phyloP scores from a whole-genome alignment of 2,329 filamentous ascomycete genomes.

The Hymenoscyphus albidus region DNA sequence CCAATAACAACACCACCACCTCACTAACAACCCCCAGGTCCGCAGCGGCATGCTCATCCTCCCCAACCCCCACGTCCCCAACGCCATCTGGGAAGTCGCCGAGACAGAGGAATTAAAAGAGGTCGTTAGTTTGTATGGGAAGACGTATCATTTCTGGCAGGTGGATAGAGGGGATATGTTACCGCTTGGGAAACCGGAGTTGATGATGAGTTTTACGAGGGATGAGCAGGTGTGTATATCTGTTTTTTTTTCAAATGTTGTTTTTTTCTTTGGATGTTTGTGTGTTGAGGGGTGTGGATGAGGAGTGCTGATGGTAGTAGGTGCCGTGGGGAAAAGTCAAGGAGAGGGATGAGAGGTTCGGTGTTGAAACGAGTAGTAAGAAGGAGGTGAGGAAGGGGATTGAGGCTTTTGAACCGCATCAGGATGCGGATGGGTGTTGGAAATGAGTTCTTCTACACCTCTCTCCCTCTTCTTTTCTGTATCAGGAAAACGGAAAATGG shows the following conservation, averaged over 20 bases:
- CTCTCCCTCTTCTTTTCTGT: background rate
- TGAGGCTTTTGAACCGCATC: slow-evolving; percentile 43
- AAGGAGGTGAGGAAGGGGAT: slow-evolving; percentile 49
- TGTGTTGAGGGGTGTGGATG: slow-evolving; percentile 8
- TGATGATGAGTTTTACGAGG: slow-evolving; percentile 60
- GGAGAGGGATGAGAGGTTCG: slow-evolving; percentile 52
- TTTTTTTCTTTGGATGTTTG: no score
- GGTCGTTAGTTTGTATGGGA: slow-evolving; percentile 72
- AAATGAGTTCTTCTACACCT: slow-evolving; percentile 18
- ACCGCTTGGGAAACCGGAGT: slow-evolving; percentile 56
- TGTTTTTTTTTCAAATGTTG: slow-evolving; percentile 13
- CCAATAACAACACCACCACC: background rate
- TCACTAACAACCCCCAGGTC: slow-evolving; percentile 10
- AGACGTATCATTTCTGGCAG: slow-evolving; percentile 85
- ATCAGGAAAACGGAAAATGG: background rate
- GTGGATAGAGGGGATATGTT: slow-evolving; percentile 67
- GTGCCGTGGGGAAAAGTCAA: slow-evolving; percentile 37
- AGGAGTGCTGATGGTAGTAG: slow-evolving; percentile 32
- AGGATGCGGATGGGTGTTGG: slow-evolving; percentile 47
- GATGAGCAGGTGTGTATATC: slow-evolving; percentile 43
- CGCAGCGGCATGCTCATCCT: slow-evolving; percentile 69
- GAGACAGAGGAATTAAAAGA: slow-evolving; percentile 80
- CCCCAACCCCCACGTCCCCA: slow-evolving; percentile 56
- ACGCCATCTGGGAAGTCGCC: slow-evolving; percentile 65
- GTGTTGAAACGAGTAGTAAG: slow-evolving; percentile 49